These are phyloP conservation scores for Tricholomella constricta DNA, from an alignment of 768 basidiomycete species.

Conservation along the genomic window DNA sequence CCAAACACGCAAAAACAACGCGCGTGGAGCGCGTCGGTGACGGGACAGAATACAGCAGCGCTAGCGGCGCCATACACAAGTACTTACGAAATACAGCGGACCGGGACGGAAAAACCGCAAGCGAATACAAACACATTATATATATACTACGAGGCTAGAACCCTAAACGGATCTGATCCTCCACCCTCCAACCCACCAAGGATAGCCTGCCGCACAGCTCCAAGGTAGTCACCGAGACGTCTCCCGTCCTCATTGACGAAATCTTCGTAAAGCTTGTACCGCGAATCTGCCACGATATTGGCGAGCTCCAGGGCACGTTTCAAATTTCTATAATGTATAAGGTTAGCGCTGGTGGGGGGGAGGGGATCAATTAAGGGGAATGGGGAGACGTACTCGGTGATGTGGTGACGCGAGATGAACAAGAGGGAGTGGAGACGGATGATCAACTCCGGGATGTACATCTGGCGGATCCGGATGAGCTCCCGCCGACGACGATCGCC, in stretches of 20 bases:
- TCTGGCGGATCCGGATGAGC: slow-evolving; percentile 79
- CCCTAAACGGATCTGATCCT: slow-evolving; percentile 75
- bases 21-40: too few relatives aligned
- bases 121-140: too few relatives aligned
- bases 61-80: too few relatives aligned
- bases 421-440: slow-evolving; percentile 80
- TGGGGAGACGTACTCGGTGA: slow-evolving; percentile 65
- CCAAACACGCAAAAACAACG: too few relatives aligned
- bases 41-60: too few relatives aligned
- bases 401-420: slow-evolving; percentile 57
- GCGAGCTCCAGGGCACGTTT: slow-evolving; percentile 73
- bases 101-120: too few relatives aligned
- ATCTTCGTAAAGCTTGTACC: slow-evolving; percentile 83
- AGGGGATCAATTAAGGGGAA: neutral
- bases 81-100: neutral
- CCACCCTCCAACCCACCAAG: slow-evolving; percentile 73
- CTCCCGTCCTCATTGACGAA: slow-evolving; percentile 68
- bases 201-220: slow-evolving; percentile 69
- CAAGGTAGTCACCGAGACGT: slow-evolving; percentile 71
- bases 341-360: neutral
- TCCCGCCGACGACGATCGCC: slow-evolving; percentile 63
- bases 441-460: slow-evolving; percentile 89
- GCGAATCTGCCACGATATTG: slow-evolving; percentile 87
- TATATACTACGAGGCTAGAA: slow-evolving; percentile 26
- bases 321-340: slow-evolving; percentile 58